Evolutionary conservation across 768 basidiomycete genomes (phyloP), one percentile per base, ranked within the genome.

Genomic region (Leccinum barrowsii): DNA sequence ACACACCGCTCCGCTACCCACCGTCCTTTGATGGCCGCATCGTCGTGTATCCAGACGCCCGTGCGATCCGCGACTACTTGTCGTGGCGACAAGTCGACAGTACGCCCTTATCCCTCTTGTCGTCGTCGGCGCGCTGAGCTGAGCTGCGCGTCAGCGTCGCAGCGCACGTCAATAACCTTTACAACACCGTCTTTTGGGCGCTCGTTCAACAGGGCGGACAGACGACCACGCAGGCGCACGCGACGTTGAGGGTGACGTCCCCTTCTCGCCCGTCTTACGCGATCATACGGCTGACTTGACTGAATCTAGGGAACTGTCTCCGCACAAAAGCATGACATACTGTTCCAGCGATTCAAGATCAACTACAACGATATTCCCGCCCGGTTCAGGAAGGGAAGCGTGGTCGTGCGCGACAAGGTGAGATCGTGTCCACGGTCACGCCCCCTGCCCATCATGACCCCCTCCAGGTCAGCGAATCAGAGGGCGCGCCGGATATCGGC

Each of bases 101-200:
- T 96, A 67, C 59, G 92, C 75, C 21, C 1, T 21, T 34, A 46
- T 2, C 5, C 11, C 17, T 5, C n/a, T 52, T 15, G 7, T 17
- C 24, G n/a, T 24, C n/a, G 50, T 42, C 22, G 35, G 52, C 58
- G 52, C 28, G 13, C 50, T 42, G 40, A 42, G 40, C 15, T 42
- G 40, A 42, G 40, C 40, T 42, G 40, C 40, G 40, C 40, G 40
- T 42, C n/a, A 42, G 37, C 37, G 37, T 40, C 37, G 17, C 70
- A 98, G 95, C 97, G 0, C 97, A 99, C 70, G 89, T 98, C 70
- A 99, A 99, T 70, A 99, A 99, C 70, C 76, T 99, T 22, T 95
- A 98, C 76, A 99, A 99, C 68, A 98, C 97, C 0, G 78, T 77
- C 0, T 99, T 98, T 68, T 98, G 96, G 97, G 90, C 94, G 0